These are phyloP conservation scores for Rutstroemia sp. DNA, from an alignment of 2,329 filamentous ascomycete genomes.

Conservation along the genomic window DNA sequence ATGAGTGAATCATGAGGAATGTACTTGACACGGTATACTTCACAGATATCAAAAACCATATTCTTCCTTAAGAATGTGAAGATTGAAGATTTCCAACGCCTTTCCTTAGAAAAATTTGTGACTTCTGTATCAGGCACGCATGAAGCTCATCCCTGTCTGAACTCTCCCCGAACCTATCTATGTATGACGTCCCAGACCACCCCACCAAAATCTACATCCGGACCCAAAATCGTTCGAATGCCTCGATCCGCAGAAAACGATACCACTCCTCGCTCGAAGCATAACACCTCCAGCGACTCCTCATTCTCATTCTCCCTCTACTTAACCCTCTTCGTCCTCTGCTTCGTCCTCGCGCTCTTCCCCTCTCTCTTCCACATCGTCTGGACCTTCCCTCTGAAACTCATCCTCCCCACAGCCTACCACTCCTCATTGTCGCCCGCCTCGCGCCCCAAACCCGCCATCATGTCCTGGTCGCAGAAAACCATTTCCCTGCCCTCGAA, in stretches of 20 bases:
- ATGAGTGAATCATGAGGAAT: background rate
- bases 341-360: conserved; percentile 46
- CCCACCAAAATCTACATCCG: conserved; percentile 8
- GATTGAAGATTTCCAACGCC: no score
- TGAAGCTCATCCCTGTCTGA: background rate
- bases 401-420: conserved; percentile 28
- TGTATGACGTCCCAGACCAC: conserved; percentile 3
- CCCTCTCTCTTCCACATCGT: conserved; percentile 45
- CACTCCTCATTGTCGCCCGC: conserved; percentile 35
- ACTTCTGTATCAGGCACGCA: background rate
- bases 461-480: conserved; percentile 76
- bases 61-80: background rate
- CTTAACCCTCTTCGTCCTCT: conserved; percentile 39
- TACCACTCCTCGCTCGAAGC: conserved; percentile 9
- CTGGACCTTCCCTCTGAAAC: conserved; percentile 40
- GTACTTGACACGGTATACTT: background rate
- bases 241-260: conserved; percentile 7
- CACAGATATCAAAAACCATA: background rate
- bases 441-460: conserved; percentile 18
- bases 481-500: conserved; percentile 69
- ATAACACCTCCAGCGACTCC: conserved; percentile 17
- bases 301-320: conserved; percentile 22
- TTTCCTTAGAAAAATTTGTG: no score
- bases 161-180: no score
- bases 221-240: conserved; percentile 11